These are phyloP conservation scores for Petunia axillaris DNA, from an alignment of 257 asterid genomes.

Conservation along the genomic window DNA sequence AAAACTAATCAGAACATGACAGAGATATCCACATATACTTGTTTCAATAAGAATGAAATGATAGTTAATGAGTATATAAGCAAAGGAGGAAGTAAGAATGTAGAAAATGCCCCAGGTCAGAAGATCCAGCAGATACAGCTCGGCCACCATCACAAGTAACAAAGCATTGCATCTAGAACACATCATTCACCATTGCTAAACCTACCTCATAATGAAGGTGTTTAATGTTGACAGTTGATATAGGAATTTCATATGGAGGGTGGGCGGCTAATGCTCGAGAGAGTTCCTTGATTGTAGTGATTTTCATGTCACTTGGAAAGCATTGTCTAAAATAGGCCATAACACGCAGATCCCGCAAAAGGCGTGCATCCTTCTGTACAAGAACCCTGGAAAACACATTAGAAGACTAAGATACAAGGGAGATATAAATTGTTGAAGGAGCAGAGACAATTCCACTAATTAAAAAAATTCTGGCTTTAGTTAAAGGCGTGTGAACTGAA, in stretches of 20 bases:
- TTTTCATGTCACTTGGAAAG: slow-evolving; percentile 60
- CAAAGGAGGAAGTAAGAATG: slow-evolving; percentile 17
- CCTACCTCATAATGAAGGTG: slow-evolving; percentile 88
- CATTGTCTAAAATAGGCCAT: slow-evolving; percentile 94
- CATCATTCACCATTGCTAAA: slow-evolving; percentile 22
- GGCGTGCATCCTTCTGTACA: slow-evolving; percentile 65
- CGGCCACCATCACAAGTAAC: not conserved
- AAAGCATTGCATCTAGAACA: slow-evolving; percentile 9
- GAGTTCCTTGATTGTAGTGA: slow-evolving; percentile 78
- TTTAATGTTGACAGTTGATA: slow-evolving; percentile 64
- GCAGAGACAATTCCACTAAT: not conserved
- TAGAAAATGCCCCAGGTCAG: slow-evolving; percentile 4
- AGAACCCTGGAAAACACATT: slow-evolving; percentile 51
- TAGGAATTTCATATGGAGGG: slow-evolving; percentile 77
- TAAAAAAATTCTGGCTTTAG: not conserved
- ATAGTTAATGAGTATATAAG: not conserved
- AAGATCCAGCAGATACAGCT: slow-evolving; percentile 1
- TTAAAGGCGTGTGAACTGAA: not conserved
- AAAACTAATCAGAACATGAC: slow-evolving; percentile 21
- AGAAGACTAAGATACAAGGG: slow-evolving; percentile 29
- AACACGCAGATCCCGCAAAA: slow-evolving; percentile 68
- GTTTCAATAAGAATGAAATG: slow-evolving; percentile 4
- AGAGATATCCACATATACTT: slow-evolving; percentile 16
- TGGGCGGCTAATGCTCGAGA: slow-evolving; percentile 78
- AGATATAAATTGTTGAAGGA: slow-evolving; percentile 17